Base-by-base conservation (phyloP, 2,329 filamentous ascomycete species). In the Nannizziopsis arthrosporioides region DNA sequence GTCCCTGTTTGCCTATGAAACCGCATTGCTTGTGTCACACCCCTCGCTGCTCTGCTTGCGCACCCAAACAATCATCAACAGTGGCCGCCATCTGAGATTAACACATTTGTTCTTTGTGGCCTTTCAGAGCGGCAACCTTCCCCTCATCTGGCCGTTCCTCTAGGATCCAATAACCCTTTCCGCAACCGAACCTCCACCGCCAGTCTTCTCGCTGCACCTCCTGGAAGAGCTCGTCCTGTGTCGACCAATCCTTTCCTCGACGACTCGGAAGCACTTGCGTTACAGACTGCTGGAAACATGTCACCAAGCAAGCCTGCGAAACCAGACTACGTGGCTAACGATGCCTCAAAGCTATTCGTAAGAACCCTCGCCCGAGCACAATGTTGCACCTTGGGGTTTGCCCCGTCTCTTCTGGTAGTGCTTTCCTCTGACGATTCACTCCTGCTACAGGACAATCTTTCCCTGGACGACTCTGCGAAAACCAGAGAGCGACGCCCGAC, bases 171-270 rank as follows among this genome's bases (percentile, higher is more conserved):
- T 53, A 73, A 73, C 50, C 71, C 71, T 10, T 74, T 74, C 51
- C 64, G 71, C 55, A 73, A 72, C 53, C 68, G 68, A 48, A 63
- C 69, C 14, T 53, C 67, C 37, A 54, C 64, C 3, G 57, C 56
- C 42, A 56, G 57, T 40, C 60, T 63, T 46, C 59, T 58, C 44
- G 56, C 57, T 41, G 61, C 49, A 15, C 53, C 42, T 54, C 39
- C 17, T 44, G 11, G 57, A 5, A 35, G 51, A n/a, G 11, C 42
- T 8, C 71, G 74, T 54, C 74, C 73, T 40, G 65, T 69, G 48
- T 79, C 77, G 45, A 77, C 73, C 40, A 82, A 82, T 56, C 79
- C 79, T 19, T 82, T 82, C 58, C 65, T 82, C 46, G 76, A 75
- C 58, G 68, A 69, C 19, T 59, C 58, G 5, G 69, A 71, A 35